Base-by-base conservation (phyloP, 495 filamentous ascomycete species). In the Aspergillus taichungensis region DNA sequence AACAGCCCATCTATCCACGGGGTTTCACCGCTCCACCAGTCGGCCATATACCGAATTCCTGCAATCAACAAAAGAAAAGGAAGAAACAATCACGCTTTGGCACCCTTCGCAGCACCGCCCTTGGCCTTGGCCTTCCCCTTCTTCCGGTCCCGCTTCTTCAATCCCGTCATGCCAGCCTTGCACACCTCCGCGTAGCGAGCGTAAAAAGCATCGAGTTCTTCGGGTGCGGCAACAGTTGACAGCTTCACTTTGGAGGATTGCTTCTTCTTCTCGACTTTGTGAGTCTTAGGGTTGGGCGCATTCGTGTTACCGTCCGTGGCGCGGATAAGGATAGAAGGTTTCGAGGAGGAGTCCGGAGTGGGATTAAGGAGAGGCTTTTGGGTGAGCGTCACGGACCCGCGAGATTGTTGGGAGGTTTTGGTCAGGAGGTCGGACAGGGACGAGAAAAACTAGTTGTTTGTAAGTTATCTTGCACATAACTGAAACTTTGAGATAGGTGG, bases 121-220 rank as follows among this genome's bases (percentile, higher is more conserved):
- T 79, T 86, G 63, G 78, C 85, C 76, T 84, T 87, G 44, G 79
- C 80, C 72, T 80, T 80, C 40, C 73, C 73, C 67, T 85, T 86
- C 73, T 90, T 95, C 53, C 88, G 74, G 72, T 96, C 89, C 43
- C 91, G 70, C 69, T 94, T 95, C 84, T 95, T 97, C 71, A 98
- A 55, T 13, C 74, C 79, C 27, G 77, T 71, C 90, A 96, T 97
- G 12, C 89, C 88, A 0, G 73, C 65, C 69, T 92, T 96, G 62
- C 88, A 94, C 6, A 87, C 74, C 53, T 97, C 94, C n/a, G 88
- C 89, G 64, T 97, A 98, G 34, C 78, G 75, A 11, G 69, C 69
- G 63, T 85, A 98, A 53, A 98, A 98, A 0, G 60, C 67, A 33
- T 94, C 88, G 4, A 96, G 64, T 3, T 83, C 78, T 34, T 79